Evolutionary conservation across 805 yeast species (phyloP), one percentile per base, ranked within the genome.

Genomic region (Metschnikowia santaceciliae): DNA sequence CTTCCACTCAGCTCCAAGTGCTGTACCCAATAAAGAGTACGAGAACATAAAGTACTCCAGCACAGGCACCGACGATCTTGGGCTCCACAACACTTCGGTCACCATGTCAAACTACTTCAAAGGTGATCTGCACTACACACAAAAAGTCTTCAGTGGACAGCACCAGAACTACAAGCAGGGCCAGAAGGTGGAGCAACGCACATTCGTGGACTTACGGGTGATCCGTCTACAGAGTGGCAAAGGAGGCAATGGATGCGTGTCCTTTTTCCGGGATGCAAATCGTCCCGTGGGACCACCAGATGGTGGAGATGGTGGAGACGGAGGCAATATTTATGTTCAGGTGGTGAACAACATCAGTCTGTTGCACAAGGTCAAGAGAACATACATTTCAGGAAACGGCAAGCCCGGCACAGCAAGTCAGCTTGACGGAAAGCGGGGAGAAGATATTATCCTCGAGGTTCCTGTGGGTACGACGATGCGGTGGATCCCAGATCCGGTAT

Each of bases 251-350:
- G 99, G 99, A 6, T 75, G 80, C 32, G 85, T 90, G 0, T 86
- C 97, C 0, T 94, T 94, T 67, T 79, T 84, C 52, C 75, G 97
- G 56, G 98, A 90, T 58, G 88, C 96, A 3, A 88, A 90, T 38
- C 70, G 88, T 40, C 77, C 96, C 0, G 77, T 78, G 17, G 99
- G 99, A 0, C 98, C 99, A 0, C 96, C 99, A 0, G 96, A 91
- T 67, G 99, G 99, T n/a, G 99, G 99, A 8, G 97, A 94, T 69
- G 99, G 99, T 32, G 99, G 98, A 4, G 72, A 76, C 54, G 99
- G 99, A 20, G 99, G 99, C 2, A 77, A 84, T 48, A 78, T 94
- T 2, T 92, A 86, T 63, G 81, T 94, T 2, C 88, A 85, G 63
- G 96, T 96, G 2, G 83, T 84, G 1, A 81, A 81, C 46, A 88